Evolutionary conservation across 768 basidiomycete species (phyloP), one percentile per base, ranked within the genome.

Genomic region (Omphalotus guepiniiformis): DNA sequence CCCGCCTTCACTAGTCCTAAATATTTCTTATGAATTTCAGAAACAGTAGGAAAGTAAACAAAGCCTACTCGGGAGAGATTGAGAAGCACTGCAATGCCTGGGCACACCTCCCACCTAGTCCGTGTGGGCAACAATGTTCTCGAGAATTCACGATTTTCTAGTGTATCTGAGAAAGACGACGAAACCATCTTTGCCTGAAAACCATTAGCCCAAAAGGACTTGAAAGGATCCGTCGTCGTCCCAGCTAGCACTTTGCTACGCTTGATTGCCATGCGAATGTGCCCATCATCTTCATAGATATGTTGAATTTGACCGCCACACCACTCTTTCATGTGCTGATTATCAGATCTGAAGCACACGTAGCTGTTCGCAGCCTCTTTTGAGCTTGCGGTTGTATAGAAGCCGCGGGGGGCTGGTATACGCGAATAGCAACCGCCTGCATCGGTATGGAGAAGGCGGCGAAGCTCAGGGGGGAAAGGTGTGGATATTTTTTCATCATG

Each of bases 121-220:
- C n/a, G n/a, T n/a, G n/a, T n/a, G n/a, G n/a, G n/a, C n/a, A n/a
- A n/a, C n/a, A n/a, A n/a, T n/a, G n/a, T n/a, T n/a, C n/a, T n/a
- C n/a, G n/a, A n/a, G n/a, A n/a, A n/a, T n/a, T n/a, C n/a, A n/a
- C n/a, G n/a, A n/a, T n/a, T 26, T 21, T 47, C 37, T 13, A 39
- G 36, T 15, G 12, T 18, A 15, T 28, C 27, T 26, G 22, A 15
- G 19, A 38, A 39, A 4, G 23, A 8, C 2, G 34, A n/a, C 13
- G 46, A 47, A 9, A 47, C 36, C 26, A 26, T 11, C n/a, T 25
- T 12, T 11, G 46, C 46, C 13, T 47, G 36, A 23, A 47, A 47
- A 6, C 37, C 46, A 9, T 39, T 26, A 7, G 11, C 8, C 36
- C 37, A 47, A n/a, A 47, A 47, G 27, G 18, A 18, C 5, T 15